A percentile compares a stretch with the other conserved stretches of the same genome.
Evolutionary conservation across 352 stramenopile genomes (phyloP).

Genomic region (Globisporangium solare): DNA sequence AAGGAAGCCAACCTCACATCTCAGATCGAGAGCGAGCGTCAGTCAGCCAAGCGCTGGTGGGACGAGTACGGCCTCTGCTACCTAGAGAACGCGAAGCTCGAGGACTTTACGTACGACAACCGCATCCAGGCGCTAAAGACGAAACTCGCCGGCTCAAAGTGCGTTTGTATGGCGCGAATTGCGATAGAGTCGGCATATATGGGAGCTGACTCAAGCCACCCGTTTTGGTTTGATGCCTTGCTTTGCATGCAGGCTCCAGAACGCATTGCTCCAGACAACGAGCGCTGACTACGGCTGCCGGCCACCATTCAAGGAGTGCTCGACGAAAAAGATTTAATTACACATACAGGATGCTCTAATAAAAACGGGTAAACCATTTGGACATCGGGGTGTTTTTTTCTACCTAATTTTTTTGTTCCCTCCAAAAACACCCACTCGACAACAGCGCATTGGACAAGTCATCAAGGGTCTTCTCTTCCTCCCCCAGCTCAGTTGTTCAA

Average conservation of each 20-base stretch:
- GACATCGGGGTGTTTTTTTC: too few species aligned
- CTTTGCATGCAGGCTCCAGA: conserved; percentile 36
- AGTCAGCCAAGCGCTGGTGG: conserved; percentile 76
- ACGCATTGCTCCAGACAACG: conserved; percentile 48
- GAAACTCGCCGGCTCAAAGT: conserved; percentile 59
- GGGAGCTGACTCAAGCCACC: too few species aligned
- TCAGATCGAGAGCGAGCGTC: conserved; percentile 79
- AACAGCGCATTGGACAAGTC: too few species aligned
- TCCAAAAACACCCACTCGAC: too few species aligned
- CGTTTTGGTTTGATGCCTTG: background rate
- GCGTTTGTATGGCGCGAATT: conserved; percentile 7
- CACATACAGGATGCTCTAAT: too few species aligned
- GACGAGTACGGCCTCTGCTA: conserved; percentile 80
- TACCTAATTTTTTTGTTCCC: too few species aligned
- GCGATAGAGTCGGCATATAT: background rate
- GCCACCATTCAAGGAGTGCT: conserved; percentile 71
- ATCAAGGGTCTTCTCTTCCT: too few species aligned
- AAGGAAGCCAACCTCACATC: conserved; percentile 78
- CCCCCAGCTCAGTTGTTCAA: too few species aligned
- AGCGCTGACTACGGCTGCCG: conserved; percentile 62
- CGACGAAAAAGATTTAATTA: conserved; percentile 53
- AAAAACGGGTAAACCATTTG: too few species aligned
- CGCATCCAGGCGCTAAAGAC: conserved; percentile 50
- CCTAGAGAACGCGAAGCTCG: conserved; percentile 64
- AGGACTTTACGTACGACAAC: conserved; percentile 83